phyloP scores from a whole-genome alignment of 768 basidiomycete species.

The Leccinum fibrillosum region DNA sequence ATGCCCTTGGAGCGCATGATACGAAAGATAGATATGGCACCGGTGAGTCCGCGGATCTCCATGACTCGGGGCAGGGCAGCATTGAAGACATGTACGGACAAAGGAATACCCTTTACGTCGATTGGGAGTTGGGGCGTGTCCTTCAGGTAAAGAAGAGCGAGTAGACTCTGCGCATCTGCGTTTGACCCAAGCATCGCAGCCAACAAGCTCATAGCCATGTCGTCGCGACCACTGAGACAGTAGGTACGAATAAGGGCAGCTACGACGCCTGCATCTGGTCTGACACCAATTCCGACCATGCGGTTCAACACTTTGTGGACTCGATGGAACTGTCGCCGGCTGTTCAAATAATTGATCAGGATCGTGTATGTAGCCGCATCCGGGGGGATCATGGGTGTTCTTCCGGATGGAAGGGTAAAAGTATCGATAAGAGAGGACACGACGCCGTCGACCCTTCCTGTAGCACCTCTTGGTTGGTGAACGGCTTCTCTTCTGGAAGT shows the following conservation, averaged over 20 bases:
- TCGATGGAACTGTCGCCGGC: constrained; percentile 40
- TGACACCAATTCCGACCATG: constrained; percentile 43
- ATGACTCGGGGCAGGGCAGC: constrained; percentile 53
- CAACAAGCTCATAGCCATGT: constrained; percentile 51
- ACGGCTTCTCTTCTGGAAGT: constrained; percentile 23
- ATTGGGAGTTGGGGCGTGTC: constrained; percentile 16
- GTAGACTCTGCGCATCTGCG: constrained; percentile 21
- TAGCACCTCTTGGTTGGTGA: constrained; percentile 18
- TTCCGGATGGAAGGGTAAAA: neutral
- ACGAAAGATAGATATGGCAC: constrained; percentile 43
- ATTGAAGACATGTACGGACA: constrained; percentile 56
- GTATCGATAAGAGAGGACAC: constrained; percentile 2
- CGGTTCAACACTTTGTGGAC: constrained; percentile 45
- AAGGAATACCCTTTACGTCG: constrained; percentile 29
- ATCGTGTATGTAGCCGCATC: constrained; percentile 61
- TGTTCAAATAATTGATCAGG: constrained; percentile 55
- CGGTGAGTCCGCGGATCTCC: constrained; percentile 45
- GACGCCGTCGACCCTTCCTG: constrained; percentile 32
- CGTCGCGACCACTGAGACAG: constrained; percentile 43
- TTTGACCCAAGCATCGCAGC: constrained; percentile 41
- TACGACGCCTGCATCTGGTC: constrained; percentile 44
- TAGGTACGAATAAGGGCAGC: constrained; percentile 59
- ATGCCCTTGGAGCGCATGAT: constrained; percentile 55
- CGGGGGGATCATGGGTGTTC: constrained; percentile 33
- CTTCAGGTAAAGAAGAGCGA: constrained; percentile 22